phyloP scores from a whole-genome alignment of 2,329 filamentous ascomycete genomes.

The Fusarium sp. region DNA sequence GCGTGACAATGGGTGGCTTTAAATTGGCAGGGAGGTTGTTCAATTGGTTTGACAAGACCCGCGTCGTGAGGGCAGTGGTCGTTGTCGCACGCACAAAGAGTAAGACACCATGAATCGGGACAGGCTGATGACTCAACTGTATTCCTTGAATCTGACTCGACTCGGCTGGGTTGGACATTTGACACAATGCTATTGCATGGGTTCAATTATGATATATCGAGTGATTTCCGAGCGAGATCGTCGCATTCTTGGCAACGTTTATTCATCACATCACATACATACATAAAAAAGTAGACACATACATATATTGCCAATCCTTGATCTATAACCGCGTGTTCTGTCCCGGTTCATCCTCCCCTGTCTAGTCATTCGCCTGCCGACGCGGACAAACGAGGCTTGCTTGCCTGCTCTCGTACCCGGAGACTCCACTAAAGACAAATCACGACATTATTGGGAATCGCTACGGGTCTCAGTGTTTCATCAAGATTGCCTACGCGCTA shows the following conservation, averaged over 20 bases:
- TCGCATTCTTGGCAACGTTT: background rate
- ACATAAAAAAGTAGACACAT: background rate
- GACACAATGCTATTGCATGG: background rate
- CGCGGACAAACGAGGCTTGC: conserved; percentile 1
- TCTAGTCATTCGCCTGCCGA: background rate
- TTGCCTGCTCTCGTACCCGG: background rate
- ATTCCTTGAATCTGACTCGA: background rate
- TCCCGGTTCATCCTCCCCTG: background rate
- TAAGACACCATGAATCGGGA: conserved; percentile 9
- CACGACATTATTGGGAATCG: background rate
- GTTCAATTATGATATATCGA: background rate
- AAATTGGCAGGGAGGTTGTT: conserved; percentile 54
- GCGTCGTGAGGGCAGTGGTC: conserved; percentile 51
- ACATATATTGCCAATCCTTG: conserved; percentile 3
- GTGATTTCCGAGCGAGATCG: background rate
- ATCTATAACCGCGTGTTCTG: conserved; percentile 20
- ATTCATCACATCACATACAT: background rate
- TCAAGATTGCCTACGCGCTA: conserved; percentile 1
- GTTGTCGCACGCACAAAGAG: conserved; percentile 48
- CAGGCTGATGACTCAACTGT: conserved; percentile 2
- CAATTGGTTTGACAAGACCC: conserved; percentile 52
- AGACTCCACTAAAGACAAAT: background rate
- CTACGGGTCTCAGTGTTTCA: background rate
- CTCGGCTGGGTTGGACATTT: background rate
- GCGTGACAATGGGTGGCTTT: conserved; percentile 52